Conservation (phyloP, 108 stramenopile genomes). For the Skeletonema potamos region DNA sequence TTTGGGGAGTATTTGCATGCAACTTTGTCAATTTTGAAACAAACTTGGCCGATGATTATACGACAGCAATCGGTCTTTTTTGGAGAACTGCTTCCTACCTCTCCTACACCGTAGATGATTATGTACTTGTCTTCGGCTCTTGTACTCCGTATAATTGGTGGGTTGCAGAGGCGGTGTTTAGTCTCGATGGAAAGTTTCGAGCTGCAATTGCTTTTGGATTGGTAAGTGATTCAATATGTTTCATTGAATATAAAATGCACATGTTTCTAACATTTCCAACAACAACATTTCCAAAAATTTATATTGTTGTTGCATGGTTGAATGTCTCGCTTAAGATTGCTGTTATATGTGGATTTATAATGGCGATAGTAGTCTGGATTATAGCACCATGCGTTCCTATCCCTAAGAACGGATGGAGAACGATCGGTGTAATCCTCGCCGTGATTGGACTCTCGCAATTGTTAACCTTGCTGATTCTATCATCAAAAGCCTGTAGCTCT, state of each 20-base stretch:
- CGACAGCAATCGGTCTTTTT: neutral
- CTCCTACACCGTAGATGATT: neutral
- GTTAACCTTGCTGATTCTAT: constrained; percentile 3
- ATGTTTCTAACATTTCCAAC: no score
- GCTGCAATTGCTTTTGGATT: constrained; percentile 2
- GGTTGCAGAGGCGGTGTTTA: neutral
- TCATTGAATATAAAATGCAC: no score
- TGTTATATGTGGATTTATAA: neutral
- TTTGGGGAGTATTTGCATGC: neutral
- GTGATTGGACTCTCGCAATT: constrained; percentile 10
- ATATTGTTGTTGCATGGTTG: no score
- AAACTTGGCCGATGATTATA: neutral
- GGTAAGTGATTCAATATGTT: no score
- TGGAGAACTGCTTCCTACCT: neutral
- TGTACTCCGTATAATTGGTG: neutral
- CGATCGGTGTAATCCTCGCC: neutral
- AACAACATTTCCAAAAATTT: no score
- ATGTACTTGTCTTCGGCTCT: neutral
- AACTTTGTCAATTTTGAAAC: neutral
- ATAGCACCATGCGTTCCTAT: neutral
- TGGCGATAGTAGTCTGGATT: neutral
- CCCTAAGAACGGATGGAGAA: constrained; percentile 2
- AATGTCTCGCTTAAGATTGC: no score
- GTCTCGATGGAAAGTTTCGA: neutral
- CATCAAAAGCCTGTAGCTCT: neutral